Base-by-base conservation (phyloP, 2,329 filamentous ascomycete species). In the Aureobasidium lini region DNA sequence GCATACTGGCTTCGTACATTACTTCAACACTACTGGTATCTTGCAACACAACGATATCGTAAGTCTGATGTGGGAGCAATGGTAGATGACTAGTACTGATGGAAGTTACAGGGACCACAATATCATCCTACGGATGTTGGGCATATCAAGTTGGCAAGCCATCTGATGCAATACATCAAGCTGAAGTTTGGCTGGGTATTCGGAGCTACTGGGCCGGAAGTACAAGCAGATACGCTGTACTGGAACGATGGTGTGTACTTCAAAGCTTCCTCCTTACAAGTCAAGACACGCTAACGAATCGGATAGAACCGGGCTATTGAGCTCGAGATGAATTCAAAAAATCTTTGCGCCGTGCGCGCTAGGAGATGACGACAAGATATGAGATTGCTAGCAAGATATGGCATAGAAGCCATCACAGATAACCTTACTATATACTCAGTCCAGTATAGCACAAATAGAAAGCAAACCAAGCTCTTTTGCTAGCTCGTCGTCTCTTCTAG, bases 41-140 rank as follows among this genome's bases (percentile, higher is more conserved):
- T 66, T 86, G 64, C 80, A 84, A 64, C 81, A 85, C 65, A 84
- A 85, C 63, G 82, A 85, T 65, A 82, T 84, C 61, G 57, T 59
- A 13, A 37, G 57, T 29, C 13, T 7, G n/a, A 3, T 3, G 9
- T n/a, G 2, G 23, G 16, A 32, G 15, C 3, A 4, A 13, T 13
- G 29, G 13, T 28, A 16, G n/a, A n/a, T 18, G 1, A 3, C 3
- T 23, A 7, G 4, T 8, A 31, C 23, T 53, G 13, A 42, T 28
- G 0, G 11, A 13, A 8, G 9, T 11, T 5, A 3, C 29, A 59
- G 57, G 78, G 75, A 2, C 82, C 82, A 6, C 75, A 77, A 63
- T 84, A 75, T 64, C 83, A 86, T 65, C 82, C 81, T 0, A 85
- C 82, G 0, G 83, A 86, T 65, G 77, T 84, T 7, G 82, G 83